phyloP scores from a whole-genome alignment of 1,284 basidiomycete genomes.

The Vanrija sp. region DNA sequence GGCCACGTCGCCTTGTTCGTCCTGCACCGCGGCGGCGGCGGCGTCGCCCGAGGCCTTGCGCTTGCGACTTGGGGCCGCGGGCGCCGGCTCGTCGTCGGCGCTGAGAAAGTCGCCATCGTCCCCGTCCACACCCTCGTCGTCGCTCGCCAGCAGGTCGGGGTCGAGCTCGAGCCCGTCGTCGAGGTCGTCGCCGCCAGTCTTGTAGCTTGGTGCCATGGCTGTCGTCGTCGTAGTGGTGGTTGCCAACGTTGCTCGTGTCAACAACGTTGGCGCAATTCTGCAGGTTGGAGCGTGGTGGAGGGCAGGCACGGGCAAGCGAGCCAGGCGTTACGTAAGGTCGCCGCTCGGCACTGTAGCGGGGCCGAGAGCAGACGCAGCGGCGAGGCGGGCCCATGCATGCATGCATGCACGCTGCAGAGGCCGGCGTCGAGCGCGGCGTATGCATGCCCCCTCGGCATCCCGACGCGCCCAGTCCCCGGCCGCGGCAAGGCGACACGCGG shows the following conservation, averaged over 20 bases:
- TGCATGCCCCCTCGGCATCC: background rate
- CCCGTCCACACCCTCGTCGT: constrained; percentile 14
- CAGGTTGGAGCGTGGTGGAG: too few species aligned
- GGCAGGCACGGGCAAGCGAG: too few species aligned
- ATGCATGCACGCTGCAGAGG: too few species aligned
- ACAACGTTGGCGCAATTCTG: too few species aligned
- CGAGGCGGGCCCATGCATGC: too few species aligned
- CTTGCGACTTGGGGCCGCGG: background rate
- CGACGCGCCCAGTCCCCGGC: too few species aligned
- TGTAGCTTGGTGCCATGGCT: constrained; percentile 6
- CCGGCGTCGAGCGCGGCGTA: too few species aligned
- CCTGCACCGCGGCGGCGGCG: constrained; percentile 1
- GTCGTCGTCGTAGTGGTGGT: background rate
- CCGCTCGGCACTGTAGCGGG: too few species aligned
- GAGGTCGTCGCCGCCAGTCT: constrained; percentile 38
- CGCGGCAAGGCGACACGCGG: background rate
- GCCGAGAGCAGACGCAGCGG: too few species aligned
- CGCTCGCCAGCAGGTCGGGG: constrained; percentile 20
- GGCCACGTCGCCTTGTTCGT: constrained; percentile 11
- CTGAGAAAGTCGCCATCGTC: constrained; percentile 9
- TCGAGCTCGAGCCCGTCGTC: constrained; percentile 43
- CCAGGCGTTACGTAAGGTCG: too few species aligned
- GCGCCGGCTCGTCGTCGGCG: constrained; percentile 14
- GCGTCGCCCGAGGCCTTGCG: constrained; percentile 5
- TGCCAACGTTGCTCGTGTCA: too few species aligned